A percentile compares a stretch with the other conserved stretches of the same genome.
These are phyloP conservation scores for Saitoella complicata DNA, from an alignment of 805 yeast genomes.

Conservation along the genomic window DNA sequence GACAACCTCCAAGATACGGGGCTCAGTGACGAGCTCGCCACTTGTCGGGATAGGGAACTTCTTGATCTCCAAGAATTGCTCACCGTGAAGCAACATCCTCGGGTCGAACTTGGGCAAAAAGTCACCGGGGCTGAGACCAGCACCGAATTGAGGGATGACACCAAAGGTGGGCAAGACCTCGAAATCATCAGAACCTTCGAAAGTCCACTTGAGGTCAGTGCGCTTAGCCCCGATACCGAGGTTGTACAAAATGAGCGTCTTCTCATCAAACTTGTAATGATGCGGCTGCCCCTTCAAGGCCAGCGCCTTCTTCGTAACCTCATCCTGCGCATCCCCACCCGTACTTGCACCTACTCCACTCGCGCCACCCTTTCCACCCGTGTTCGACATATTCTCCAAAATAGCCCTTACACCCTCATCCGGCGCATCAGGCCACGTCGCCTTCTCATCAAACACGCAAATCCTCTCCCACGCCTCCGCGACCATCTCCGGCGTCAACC, in stretches of 20 bases:
- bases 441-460: slow-evolving; percentile 42
- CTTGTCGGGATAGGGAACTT: slow-evolving; percentile 66
- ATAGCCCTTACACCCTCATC: slow-evolving; percentile 71
- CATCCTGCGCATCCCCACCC: slow-evolving; percentile 29
- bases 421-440: slow-evolving; percentile 42
- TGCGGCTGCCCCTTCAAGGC: slow-evolving; percentile 32
- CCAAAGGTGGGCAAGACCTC: slow-evolving; percentile 82
- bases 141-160: slow-evolving; percentile 69
- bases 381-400: slow-evolving; percentile 30
- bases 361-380: slow-evolving; percentile 1
- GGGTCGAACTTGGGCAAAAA: slow-evolving; percentile 74
- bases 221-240: slow-evolving; percentile 76
- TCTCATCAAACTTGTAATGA: slow-evolving; percentile 42
- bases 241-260: slow-evolving; percentile 70
- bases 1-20: slow-evolving; percentile 52
- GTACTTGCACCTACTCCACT: slow-evolving; percentile 13
- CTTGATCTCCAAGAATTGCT: slow-evolving; percentile 67
- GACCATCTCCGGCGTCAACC: slow-evolving; percentile 51
- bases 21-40: slow-evolving; percentile 36
- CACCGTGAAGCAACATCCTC: slow-evolving; percentile 82
- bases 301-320: slow-evolving; percentile 30
- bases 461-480: slow-evolving; percentile 51
- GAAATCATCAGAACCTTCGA: slow-evolving; percentile 62
- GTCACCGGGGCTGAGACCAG: slow-evolving; percentile 37
- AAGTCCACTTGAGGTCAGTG: slow-evolving; percentile 58